These are phyloP conservation scores for Brassica balearica DNA, from an alignment of 441 rosid genomes.

Conservation along the genomic window DNA sequence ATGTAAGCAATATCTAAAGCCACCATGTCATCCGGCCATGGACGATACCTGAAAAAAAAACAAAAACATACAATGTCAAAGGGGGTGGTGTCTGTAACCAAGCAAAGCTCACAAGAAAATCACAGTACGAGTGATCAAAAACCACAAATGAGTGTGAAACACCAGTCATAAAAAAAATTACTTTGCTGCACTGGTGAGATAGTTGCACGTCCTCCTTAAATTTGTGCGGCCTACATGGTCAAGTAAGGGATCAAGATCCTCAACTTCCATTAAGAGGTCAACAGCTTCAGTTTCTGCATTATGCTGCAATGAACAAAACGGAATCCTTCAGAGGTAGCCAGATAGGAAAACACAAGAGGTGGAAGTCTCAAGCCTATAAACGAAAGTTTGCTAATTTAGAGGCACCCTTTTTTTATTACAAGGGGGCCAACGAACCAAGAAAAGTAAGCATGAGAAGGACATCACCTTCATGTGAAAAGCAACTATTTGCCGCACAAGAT, in stretches of 20 bases:
- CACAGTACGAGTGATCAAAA: neutral
- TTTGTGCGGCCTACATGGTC: conserved; percentile 84
- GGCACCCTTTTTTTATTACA: neutral
- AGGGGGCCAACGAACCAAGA: conserved; percentile 8
- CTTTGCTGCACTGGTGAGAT: conserved; percentile 93
- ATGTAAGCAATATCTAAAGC: conserved; percentile 74
- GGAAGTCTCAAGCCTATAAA: conserved; percentile 15
- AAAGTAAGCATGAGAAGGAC: conserved; percentile 12
- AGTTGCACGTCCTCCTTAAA: conserved; percentile 91
- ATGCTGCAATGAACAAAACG: conserved; percentile 60
- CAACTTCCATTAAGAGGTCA: conserved; percentile 98
- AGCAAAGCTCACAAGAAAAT: conserved; percentile 1
- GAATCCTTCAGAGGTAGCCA: conserved; percentile 20
- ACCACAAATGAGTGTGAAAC: neutral
- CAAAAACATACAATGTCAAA: conserved; percentile 1
- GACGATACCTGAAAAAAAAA: conserved; percentile 67
- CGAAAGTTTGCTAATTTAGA: neutral
- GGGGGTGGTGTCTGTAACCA: neutral
- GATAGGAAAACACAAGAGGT: conserved; percentile 14
- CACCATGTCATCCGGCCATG: conserved; percentile 83
- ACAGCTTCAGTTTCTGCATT: conserved; percentile 99
- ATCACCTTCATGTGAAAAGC: conserved; percentile 94
- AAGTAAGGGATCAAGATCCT: conserved; percentile 89
- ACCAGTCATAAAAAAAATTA: conserved; percentile 39
- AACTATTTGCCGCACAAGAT: conserved; percentile 89